phyloP scores from a whole-genome alignment of 345 rosid species.

The Corchorus capsularis region DNA sequence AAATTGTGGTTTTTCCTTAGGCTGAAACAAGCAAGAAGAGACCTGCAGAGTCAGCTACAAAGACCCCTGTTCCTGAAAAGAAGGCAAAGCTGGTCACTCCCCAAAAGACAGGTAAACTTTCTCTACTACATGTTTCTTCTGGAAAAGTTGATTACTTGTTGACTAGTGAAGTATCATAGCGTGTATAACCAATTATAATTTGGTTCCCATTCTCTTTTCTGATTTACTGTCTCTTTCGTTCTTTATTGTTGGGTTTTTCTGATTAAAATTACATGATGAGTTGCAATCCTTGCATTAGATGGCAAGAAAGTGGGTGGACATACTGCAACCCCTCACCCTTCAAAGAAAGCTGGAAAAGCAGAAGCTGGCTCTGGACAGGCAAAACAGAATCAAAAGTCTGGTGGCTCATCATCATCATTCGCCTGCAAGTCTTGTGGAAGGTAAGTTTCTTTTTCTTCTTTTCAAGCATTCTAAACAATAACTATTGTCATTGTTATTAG shows the following conservation, averaged over 20 bases:
- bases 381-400: slow-evolving; percentile 51
- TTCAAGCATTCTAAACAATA: neutral
- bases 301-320: slow-evolving; percentile 58
- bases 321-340: slow-evolving; percentile 74
- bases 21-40: slow-evolving; percentile 66
- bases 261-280: neutral
- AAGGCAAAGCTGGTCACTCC: slow-evolving; percentile 75
- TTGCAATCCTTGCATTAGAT: slow-evolving; percentile 37
- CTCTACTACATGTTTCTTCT: neutral
- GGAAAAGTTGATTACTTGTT: slow-evolving; percentile 3
- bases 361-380: slow-evolving; percentile 40
- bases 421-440: slow-evolving; percentile 71
- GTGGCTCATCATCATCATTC: slow-evolving; percentile 30
- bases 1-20: neutral
- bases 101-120: slow-evolving; percentile 60
- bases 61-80: slow-evolving; percentile 53
- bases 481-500: no score
- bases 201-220: neutral
- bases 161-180: slow-evolving; percentile 11
- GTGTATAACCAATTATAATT: neutral
- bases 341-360: slow-evolving; percentile 55
- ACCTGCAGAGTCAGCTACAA: slow-evolving; percentile 45
- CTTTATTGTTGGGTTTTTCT: neutral
- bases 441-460: slow-evolving; percentile 22
- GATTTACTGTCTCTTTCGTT: neutral